Evolutionary conservation across 306 rosid species (phyloP).

Genomic region (Trifolium dubium): DNA sequence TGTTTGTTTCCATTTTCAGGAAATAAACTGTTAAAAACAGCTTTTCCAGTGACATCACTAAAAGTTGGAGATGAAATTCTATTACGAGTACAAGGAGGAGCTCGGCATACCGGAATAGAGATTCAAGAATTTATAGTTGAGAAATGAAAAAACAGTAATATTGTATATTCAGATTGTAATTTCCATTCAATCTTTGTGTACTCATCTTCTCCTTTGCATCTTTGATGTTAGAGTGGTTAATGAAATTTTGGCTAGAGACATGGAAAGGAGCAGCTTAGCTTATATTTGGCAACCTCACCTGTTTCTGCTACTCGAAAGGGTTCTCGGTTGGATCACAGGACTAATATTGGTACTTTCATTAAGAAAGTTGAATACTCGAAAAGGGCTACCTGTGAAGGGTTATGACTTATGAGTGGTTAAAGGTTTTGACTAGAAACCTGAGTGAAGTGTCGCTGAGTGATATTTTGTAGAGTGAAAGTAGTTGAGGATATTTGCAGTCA

Average conservation of each 20-base stretch:
- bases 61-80: slow-evolving; percentile 76
- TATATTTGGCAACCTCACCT: neutral
- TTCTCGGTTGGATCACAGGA: neutral
- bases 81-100: slow-evolving; percentile 84
- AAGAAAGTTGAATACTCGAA: no score
- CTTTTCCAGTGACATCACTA: slow-evolving; percentile 77
- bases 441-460: neutral
- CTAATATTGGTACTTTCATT: neutral
- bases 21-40: slow-evolving; percentile 44
- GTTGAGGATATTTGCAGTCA: no score
- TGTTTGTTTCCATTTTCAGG: slow-evolving; percentile 48
- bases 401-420: no score
- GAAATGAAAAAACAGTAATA: slow-evolving; percentile 51
- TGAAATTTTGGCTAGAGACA: neutral
- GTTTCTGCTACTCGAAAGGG: neutral
- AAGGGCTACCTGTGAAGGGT: no score
- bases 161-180: neutral
- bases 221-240: neutral
- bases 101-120: slow-evolving; percentile 92
- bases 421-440: neutral
- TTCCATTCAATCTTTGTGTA: neutral
- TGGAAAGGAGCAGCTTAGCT: neutral
- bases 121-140: slow-evolving; percentile 92
- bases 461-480: no score
- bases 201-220: neutral